Percentiles rank a stretch among this genome's conserved stretches.
Conservation (phyloP, 192 early-diverging fungal species). For the Neocallimastix lanati region DNA sequence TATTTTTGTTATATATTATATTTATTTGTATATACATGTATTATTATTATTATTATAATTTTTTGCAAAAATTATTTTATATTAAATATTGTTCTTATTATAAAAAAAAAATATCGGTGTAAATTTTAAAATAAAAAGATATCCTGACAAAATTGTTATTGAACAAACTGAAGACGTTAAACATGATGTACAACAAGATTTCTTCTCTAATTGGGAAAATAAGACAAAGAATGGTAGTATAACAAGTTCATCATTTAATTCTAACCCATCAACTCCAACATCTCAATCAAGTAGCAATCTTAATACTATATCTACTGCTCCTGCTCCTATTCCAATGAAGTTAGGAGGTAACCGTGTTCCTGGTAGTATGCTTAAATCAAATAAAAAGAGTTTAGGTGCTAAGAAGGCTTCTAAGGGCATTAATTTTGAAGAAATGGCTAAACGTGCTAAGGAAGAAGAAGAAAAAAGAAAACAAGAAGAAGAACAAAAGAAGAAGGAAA, state of each 20-base stretch:
- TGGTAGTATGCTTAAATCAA: slow-evolving; percentile 3
- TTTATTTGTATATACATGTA: too few species aligned
- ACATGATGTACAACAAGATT: slow-evolving; percentile 27
- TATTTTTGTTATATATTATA: too few species aligned
- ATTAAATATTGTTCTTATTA: too few species aligned
- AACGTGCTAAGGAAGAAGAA: slow-evolving; percentile 43
- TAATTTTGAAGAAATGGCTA: slow-evolving; percentile 84
- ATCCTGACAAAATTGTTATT: slow-evolving; percentile 17
- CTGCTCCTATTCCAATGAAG: too few species aligned
- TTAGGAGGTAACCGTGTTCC: too few species aligned
- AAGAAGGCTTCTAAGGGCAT: slow-evolving; percentile 58
- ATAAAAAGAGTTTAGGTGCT: slow-evolving; percentile 60
- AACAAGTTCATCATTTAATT: slow-evolving; percentile 12
- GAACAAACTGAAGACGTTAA: slow-evolving; percentile 7
- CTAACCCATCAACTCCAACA: too few species aligned
- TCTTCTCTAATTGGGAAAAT: slow-evolving; percentile 42
- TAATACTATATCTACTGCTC: too few species aligned
- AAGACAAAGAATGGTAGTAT: background rate
- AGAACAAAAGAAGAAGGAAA: slow-evolving; percentile 2
- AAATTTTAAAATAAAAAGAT: background rate
- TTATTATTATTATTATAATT: too few species aligned
- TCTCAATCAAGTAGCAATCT: too few species aligned
- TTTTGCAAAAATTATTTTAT: too few species aligned
- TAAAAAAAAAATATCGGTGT: too few species aligned
- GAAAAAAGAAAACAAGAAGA: slow-evolving; percentile 8